These are phyloP conservation scores for Macadamia integrifolia DNA, from an alignment of 164 flowering plant genomes.

Conservation along the genomic window DNA sequence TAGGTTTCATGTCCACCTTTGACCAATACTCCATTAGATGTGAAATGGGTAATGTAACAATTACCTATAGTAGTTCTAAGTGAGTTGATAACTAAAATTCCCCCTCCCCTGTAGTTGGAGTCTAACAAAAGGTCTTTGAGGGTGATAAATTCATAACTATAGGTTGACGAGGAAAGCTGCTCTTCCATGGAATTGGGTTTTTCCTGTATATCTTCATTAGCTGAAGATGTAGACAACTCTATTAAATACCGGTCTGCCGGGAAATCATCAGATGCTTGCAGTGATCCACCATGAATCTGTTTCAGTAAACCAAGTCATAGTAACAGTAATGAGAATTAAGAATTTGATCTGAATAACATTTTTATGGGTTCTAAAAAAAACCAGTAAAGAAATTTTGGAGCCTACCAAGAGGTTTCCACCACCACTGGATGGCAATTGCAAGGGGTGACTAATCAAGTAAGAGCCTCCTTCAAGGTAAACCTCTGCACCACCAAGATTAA, in stretches of 20 bases:
- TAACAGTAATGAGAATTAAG: too few relatives aligned
- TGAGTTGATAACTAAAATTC: conserved; percentile 56
- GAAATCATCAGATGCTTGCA: conserved; percentile 63
- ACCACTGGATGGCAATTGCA: conserved; percentile 56
- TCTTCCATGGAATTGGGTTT: conserved; percentile 8
- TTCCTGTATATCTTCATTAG: background rate
- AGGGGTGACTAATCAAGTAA: conserved; percentile 62
- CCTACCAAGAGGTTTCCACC: conserved; percentile 73
- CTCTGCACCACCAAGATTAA: conserved; percentile 75
- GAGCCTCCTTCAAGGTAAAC: conserved; percentile 74
- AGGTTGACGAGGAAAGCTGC: conserved; percentile 17
- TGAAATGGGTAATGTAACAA: conserved; percentile 77
- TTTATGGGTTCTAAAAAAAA: too few relatives aligned
- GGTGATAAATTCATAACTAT: conserved; percentile 56
- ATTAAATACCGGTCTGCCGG: conserved; percentile 61
- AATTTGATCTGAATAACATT: too few relatives aligned
- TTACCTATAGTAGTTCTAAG: conserved; percentile 71
- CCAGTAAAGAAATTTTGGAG: background rate
- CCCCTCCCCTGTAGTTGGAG: conserved; percentile 67
- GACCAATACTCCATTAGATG: conserved; percentile 51
- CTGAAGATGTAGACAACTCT: conserved; percentile 43
- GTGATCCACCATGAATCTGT: conserved; percentile 86
- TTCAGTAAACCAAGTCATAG: background rate
- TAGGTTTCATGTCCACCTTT: conserved; percentile 73
- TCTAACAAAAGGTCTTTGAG: conserved; percentile 66